These are phyloP conservation scores for Neonectria hederae DNA, from an alignment of 2,329 filamentous ascomycete species.

Conservation along the genomic window DNA sequence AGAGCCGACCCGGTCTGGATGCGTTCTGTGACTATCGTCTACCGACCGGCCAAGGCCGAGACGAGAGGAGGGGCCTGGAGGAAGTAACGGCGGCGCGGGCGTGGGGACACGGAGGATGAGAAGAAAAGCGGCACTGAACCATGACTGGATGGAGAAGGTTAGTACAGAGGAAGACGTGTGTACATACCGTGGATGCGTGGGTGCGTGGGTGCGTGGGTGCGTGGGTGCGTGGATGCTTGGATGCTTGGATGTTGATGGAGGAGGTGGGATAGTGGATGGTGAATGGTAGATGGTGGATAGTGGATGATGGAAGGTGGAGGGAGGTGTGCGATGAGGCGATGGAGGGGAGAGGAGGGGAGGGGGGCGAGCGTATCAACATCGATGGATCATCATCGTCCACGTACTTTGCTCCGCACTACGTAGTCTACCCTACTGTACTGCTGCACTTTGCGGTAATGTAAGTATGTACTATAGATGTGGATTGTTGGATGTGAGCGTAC, in stretches of 20 bases:
- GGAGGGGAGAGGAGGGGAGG: slow-evolving; percentile 9
- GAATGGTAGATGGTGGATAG: not conserved
- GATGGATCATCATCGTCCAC: slow-evolving; percentile 5
- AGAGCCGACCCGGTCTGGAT: slow-evolving; percentile 21
- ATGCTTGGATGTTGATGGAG: slow-evolving; percentile 5
- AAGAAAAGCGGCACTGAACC: slow-evolving; percentile 11
- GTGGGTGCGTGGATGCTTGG: not conserved
- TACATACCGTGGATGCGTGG: slow-evolving; percentile 2
- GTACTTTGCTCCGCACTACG: slow-evolving; percentile 8
- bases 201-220: not conserved
- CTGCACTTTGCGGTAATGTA: not conserved
- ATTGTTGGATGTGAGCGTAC: not conserved
- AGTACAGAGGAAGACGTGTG: not conserved
- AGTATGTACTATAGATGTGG: no score
- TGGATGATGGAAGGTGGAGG: slow-evolving; percentile 6
- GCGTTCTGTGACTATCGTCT: not conserved
- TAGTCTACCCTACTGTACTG: not conserved
- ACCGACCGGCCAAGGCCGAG: slow-evolving; percentile 20
- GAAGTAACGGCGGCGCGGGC: slow-evolving; percentile 10
- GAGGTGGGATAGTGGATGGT: not conserved
- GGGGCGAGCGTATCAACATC: slow-evolving; percentile 1
- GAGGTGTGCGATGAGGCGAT: slow-evolving; percentile 6
- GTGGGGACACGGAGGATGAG: slow-evolving; percentile 12
- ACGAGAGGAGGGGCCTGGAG: slow-evolving; percentile 15
- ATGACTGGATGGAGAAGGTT: slow-evolving; percentile 9